Conservation (phyloP, 331 rosid genomes). For the Spiraea crenata region DNA sequence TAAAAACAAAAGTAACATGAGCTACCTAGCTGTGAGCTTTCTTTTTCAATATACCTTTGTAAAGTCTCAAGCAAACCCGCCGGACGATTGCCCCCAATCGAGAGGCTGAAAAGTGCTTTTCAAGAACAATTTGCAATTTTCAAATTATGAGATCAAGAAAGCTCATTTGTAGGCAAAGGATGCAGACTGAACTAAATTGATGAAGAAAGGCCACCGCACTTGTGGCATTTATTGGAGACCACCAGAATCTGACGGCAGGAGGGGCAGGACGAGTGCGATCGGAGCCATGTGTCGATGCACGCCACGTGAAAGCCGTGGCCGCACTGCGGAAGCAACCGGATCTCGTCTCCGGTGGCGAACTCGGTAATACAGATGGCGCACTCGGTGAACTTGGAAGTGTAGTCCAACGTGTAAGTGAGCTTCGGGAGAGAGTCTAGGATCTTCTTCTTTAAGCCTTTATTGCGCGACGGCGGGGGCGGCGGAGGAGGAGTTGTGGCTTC, state of each 20-base stretch:
- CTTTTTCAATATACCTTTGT: background rate
- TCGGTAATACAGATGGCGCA: conserved; percentile 78
- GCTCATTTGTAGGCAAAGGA: no score
- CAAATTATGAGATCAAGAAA: background rate
- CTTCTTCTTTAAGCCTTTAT: conserved; percentile 79
- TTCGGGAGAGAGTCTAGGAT: conserved; percentile 68
- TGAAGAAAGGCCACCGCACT: conserved; percentile 63
- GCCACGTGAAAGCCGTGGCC: conserved; percentile 73
- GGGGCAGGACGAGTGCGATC: conserved; percentile 79
- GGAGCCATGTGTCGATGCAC: conserved; percentile 79
- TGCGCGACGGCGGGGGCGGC: conserved; percentile 32
- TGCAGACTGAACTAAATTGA: background rate
- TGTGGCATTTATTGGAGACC: conserved; percentile 45
- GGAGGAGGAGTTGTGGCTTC: conserved; percentile 10
- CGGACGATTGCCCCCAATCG: no score
- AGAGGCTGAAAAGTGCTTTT: background rate
- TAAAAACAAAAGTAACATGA: no score
- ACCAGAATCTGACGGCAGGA: conserved; percentile 81
- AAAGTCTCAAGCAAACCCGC: no score
- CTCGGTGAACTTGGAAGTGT: conserved; percentile 49
- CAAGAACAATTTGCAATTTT: background rate
- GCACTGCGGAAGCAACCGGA: conserved; percentile 80
- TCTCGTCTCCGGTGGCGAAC: conserved; percentile 65
- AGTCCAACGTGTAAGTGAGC: conserved; percentile 52
- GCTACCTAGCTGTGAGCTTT: no score